These are phyloP conservation scores for Lachnellula subtilissima DNA, from an alignment of 2,329 filamentous ascomycete species.

Conservation along the genomic window DNA sequence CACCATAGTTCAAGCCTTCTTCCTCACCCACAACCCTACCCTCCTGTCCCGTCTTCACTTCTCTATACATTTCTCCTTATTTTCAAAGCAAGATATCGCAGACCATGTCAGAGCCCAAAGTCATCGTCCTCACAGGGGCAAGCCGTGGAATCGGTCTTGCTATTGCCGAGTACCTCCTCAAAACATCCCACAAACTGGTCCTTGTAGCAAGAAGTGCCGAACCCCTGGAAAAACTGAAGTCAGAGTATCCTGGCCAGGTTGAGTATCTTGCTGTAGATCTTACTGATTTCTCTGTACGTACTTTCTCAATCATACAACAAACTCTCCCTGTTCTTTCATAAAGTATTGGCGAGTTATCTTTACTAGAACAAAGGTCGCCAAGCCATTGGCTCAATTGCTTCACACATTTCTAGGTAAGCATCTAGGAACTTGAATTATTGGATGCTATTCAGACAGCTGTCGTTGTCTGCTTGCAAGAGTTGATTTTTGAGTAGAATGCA, in stretches of 20 bases:
- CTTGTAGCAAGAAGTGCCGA: conserved; percentile 51
- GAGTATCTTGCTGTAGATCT: conserved; percentile 54
- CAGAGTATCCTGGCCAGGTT: conserved; percentile 48
- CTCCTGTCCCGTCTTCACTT: background rate
- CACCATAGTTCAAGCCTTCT: background rate
- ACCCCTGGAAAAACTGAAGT: conserved; percentile 46
- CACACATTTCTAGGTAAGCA: too few relatives aligned
- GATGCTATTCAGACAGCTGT: too few relatives aligned
- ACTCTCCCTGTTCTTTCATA: background rate
- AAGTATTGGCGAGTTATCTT: too few relatives aligned
- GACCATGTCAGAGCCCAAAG: conserved; percentile 49
- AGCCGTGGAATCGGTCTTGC: conserved; percentile 60
- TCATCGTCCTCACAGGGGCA: conserved; percentile 64
- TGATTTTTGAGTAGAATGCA: too few relatives aligned
- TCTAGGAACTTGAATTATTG: too few relatives aligned
- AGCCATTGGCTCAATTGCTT: too few relatives aligned
- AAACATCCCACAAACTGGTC: conserved; percentile 53
- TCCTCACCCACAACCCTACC: too few relatives aligned
- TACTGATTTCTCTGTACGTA: conserved; percentile 44
- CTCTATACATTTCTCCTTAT: background rate
- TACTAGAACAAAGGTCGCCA: too few relatives aligned
- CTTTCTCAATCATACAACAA: background rate
- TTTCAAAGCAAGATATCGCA: background rate
- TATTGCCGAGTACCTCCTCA: conserved; percentile 47
- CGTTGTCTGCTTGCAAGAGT: too few relatives aligned